These are phyloP conservation scores for Rhodotorula diobovata DNA, from an alignment of 768 basidiomycete species.

Conservation along the genomic window DNA sequence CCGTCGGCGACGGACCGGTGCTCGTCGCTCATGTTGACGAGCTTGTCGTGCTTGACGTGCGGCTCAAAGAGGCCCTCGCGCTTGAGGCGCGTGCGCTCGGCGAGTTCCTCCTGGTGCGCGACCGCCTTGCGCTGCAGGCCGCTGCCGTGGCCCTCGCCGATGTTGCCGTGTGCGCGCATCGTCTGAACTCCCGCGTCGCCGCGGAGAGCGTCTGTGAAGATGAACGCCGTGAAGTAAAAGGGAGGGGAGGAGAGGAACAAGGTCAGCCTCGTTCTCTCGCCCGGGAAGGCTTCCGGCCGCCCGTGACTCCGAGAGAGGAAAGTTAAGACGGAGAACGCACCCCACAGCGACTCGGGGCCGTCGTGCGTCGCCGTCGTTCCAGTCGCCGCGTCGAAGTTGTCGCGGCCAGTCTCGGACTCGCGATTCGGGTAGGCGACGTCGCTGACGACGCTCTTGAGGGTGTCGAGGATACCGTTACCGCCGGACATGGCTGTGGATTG, in stretches of 20 bases:
- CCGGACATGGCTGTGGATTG: not conserved
- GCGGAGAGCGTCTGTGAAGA: slow-evolving; percentile 2
- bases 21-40: slow-evolving; percentile 9
- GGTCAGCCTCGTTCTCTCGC: not conserved
- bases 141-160: slow-evolving; percentile 8
- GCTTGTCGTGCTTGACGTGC: slow-evolving; percentile 10
- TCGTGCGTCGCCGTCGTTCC: slow-evolving; percentile 7
- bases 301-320: too few species aligned
- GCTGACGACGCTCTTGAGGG: not conserved
- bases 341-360: not conserved
- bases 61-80: slow-evolving; percentile 20
- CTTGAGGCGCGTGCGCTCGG: slow-evolving; percentile 12
- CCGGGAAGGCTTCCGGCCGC: too few species aligned
- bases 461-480: slow-evolving; percentile 9
- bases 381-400: slow-evolving; percentile 14
- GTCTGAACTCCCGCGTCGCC: slow-evolving; percentile 11
- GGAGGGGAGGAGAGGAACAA: not conserved
- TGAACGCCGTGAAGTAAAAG: too few species aligned
- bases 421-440: slow-evolving; percentile 12
- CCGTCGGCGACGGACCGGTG: slow-evolving; percentile 20
- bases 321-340: not conserved
- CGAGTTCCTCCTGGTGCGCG: slow-evolving; percentile 17
- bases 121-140: slow-evolving; percentile 7
- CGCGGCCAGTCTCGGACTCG: not conserved
- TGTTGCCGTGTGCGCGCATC: slow-evolving; percentile 16